Evolutionary conservation across 257 asterid species (phyloP), one percentile per base, ranked within the genome.

Genomic region (Gardenia jasminoides): DNA sequence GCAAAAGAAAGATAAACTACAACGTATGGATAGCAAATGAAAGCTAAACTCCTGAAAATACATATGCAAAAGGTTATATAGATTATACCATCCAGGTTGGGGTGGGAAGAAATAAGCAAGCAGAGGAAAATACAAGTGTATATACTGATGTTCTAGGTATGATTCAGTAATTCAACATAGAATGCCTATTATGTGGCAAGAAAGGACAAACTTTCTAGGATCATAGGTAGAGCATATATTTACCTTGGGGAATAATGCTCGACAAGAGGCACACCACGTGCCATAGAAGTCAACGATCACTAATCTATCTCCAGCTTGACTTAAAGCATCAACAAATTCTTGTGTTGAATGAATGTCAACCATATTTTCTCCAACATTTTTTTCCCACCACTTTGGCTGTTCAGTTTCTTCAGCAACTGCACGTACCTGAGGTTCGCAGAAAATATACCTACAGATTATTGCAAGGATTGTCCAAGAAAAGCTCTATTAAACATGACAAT

Each of bases 181-280:
- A 44, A 67, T 33, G 71, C 47, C 1, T 41, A 41, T 69, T 8
- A 44, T 10, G 43, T 10, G 30, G 72, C 30, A 26, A 46, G 43
- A 1, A 43, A 47, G 1, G 50, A 20, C 28, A 41, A 7, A 59
- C 39, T 22, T 52, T 24, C 73, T 20, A 26, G 10, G 33, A 58
- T 16, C 3, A 47, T n/a, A 73, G 31, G 39, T 52, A 36, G 33
- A 64, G 59, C 16, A 50, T 74, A 50, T 22, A 1, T 24, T 56
- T 70, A 83, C 90, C 88, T 87, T 87, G 13, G 90, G 90, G 76
- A 81, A 85, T 67, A 87, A 84, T 59, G 88, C 90, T 65, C 88
- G 84, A 72, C 90, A 87, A 76, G 90, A 87, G n/a, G 88, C 90
- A 73, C 90, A 87, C 90, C 90, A 87, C 33, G 88, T 79, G 54